These are phyloP conservation scores for Fraxinus floribunda DNA, from an alignment of 305 asterid genomes.

Conservation along the genomic window DNA sequence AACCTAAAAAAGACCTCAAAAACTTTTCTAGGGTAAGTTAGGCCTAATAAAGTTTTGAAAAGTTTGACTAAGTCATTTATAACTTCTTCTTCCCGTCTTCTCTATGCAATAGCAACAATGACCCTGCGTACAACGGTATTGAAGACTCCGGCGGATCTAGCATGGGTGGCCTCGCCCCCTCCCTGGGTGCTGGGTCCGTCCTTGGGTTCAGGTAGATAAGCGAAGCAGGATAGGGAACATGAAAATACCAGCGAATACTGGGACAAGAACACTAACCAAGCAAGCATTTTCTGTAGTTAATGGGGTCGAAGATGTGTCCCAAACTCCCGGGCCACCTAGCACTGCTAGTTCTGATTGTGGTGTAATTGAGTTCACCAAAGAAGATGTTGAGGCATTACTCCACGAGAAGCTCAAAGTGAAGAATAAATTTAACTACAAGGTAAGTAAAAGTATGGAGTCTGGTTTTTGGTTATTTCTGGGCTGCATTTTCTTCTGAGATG, in stretches of 20 bases:
- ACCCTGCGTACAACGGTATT: too few species aligned
- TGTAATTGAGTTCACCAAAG: slow-evolving; percentile 61
- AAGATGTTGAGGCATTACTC: slow-evolving; percentile 71
- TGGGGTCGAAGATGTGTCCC: slow-evolving; percentile 72
- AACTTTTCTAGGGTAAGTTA: too few species aligned
- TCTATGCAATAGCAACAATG: too few species aligned
- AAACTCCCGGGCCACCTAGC: slow-evolving; percentile 62
- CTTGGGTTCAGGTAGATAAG: slow-evolving; percentile 56
- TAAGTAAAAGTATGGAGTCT: slow-evolving; percentile 22
- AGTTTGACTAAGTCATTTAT: too few species aligned
- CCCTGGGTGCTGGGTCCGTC: too few species aligned
- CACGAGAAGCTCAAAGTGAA: slow-evolving; percentile 63
- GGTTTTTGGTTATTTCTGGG: neutral
- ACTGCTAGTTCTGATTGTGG: slow-evolving; percentile 61
- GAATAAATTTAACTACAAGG: slow-evolving; percentile 70
- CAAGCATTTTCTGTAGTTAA: slow-evolving; percentile 80
- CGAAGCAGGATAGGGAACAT: slow-evolving; percentile 56
- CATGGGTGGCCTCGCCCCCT: too few species aligned
- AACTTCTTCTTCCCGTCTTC: too few species aligned
- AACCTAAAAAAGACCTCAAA: too few species aligned
- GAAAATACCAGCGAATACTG: slow-evolving; percentile 54
- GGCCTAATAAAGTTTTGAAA: too few species aligned
- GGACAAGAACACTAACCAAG: slow-evolving; percentile 43
- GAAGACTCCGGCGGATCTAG: neutral
- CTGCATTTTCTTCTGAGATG: neutral